Base-by-base conservation (phyloP, 2,329 filamentous ascomycete genomes). In the Clarireedia homoeocarpa region DNA sequence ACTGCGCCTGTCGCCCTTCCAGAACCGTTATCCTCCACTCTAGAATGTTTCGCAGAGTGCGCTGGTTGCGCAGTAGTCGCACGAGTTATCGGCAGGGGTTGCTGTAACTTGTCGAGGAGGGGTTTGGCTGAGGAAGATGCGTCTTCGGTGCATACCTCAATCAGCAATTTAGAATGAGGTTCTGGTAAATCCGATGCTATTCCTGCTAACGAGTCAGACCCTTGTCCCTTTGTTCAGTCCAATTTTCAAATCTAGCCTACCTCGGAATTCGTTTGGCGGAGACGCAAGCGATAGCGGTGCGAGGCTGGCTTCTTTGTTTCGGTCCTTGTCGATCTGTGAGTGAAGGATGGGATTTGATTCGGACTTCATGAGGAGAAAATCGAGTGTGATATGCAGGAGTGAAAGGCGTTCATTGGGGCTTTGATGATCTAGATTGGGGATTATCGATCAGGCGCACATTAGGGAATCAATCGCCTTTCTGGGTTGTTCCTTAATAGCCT, bases 1-100 rank as follows among this genome's bases (percentile, higher is more conserved):
- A 62, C 57, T 17, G 17, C 26, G n/a, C 27, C 27, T 7, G 42
- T 24, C 14, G 53, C 42, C 45, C 55, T 58, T 44, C 24, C 50
- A 27, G 48, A 48, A 24, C 39, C 58, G 49, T 51, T 58, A 17
- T 63, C 61, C 26, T 62, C 63, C 38, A 56, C 20, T 51, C 61
- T 56, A 49, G 57, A 48, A 46, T 63, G 65, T 59, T 66, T 67
- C 38, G 60, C 62, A 48, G 61, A 49, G 20, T 40, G 17, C 34
- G 10, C n/a, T 15, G 15, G 17, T 44, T 5, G 44, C 6, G 45
- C 23, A 17, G 12, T 36, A 30, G 47, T 5, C 42, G 23, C 17
- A 6, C 12, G 3, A 26, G 44, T 39, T 27, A 23, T 48, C 3
- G 46, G 17, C 5, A 26, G 20, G 12, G 20, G 53, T 6, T 12